phyloP scores from a whole-genome alignment of 2,329 filamentous ascomycete genomes.

The Phaeoacremonium minimum region DNA sequence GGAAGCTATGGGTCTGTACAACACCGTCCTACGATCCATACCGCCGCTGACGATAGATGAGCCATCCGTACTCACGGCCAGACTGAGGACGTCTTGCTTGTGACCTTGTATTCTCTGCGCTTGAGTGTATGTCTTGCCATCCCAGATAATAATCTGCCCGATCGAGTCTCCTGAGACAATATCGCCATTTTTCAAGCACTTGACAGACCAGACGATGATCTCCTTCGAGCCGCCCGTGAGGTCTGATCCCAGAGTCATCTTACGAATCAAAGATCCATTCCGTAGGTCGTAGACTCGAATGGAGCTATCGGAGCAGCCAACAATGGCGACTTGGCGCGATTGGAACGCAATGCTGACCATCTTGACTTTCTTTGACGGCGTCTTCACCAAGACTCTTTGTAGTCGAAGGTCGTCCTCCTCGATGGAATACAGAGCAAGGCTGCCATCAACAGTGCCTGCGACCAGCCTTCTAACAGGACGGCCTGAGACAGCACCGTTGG shows the following conservation, averaged over 20 bases:
- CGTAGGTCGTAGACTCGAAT: constrained; percentile 87
- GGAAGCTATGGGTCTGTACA: constrained; percentile 66
- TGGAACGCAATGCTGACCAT: constrained; percentile 92
- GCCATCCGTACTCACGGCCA: constrained; percentile 79
- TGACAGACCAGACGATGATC: constrained; percentile 90
- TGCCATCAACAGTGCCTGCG: constrained; percentile 85
- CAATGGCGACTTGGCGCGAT: constrained; percentile 74
- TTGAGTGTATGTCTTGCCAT: constrained; percentile 86
- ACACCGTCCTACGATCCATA: constrained; percentile 82
- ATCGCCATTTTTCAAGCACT: constrained; percentile 79
- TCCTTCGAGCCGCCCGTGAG: constrained; percentile 74
- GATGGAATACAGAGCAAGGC: constrained; percentile 81
- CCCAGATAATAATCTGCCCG: constrained; percentile 90
- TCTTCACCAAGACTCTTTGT: constrained; percentile 68
- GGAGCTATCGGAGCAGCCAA: constrained; percentile 94
- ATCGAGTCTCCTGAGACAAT: constrained; percentile 95
- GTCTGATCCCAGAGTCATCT: constrained; percentile 82
- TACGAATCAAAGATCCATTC: constrained; percentile 70
- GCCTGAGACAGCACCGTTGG: constrained; percentile 14
- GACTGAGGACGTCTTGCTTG: constrained; percentile 82
- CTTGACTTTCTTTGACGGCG: constrained; percentile 77
- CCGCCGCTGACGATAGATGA: constrained; percentile 82
- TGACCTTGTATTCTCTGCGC: constrained; percentile 82
- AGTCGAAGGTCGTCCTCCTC: constrained; percentile 81
- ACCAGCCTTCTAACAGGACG: constrained; percentile 59